Conservation (phyloP, 176 grass and related monocot species). For the Cocos nucifera region DNA sequence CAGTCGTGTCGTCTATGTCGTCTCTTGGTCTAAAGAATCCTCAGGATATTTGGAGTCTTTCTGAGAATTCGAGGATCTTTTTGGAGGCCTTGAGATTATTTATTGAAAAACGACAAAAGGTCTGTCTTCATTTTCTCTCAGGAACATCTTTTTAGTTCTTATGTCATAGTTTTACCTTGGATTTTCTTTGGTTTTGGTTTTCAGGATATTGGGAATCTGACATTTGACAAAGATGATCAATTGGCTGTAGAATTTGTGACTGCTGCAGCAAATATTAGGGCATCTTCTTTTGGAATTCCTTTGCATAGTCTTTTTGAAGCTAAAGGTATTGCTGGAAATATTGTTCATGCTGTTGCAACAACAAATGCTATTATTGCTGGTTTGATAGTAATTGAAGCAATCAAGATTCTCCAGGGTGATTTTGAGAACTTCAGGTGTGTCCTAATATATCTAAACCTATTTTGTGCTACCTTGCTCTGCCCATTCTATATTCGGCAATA, state of each 20-base stretch:
- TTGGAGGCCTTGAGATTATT: conserved; percentile 81
- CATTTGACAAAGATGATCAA: conserved; percentile 98
- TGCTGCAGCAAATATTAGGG: conserved; percentile 93
- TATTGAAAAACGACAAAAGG: conserved; percentile 79
- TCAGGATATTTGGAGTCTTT: conserved; percentile 82
- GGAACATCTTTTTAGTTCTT: not conserved
- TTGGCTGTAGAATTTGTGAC: conserved; percentile 92
- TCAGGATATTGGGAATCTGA: conserved; percentile 78
- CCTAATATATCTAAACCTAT: not conserved
- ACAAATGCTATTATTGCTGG: conserved; percentile 97
- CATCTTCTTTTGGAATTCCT: conserved; percentile 88
- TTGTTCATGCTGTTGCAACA: conserved; percentile 98
- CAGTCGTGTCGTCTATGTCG: conserved; percentile 52
- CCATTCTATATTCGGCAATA: too few relatives aligned
- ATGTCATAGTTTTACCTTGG: not conserved
- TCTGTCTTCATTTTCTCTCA: conserved; percentile 5
- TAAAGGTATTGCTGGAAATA: conserved; percentile 99
- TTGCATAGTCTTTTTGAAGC: conserved; percentile 93
- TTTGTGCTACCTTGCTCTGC: too few relatives aligned
- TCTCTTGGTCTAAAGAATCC: conserved; percentile 71
- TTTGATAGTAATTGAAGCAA: conserved; percentile 94
- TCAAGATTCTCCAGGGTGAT: conserved; percentile 80
- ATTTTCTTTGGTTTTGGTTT: conserved; percentile 10
- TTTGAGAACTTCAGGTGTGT: conserved; percentile 61
- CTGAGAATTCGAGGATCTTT: conserved; percentile 88